Evolutionary conservation across 2,329 filamentous ascomycete species (phyloP), one percentile per base, ranked within the genome.

Genomic region (Venturia asperata): DNA sequence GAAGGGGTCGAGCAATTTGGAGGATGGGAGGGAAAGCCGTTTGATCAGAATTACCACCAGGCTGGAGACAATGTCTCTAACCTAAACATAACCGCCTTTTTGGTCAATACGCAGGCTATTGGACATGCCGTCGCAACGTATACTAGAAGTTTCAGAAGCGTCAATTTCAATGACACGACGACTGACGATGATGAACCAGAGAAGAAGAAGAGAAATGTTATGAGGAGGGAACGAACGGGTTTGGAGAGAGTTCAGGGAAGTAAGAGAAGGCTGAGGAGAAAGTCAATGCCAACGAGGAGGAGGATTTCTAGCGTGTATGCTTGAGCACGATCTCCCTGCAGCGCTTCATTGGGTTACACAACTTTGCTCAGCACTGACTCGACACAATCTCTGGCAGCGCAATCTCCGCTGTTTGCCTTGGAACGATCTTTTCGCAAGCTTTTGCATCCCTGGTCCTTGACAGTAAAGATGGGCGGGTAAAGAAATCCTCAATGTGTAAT

Each of bases 81-180:
- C 64, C 66, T 77, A 41, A 71, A 72, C 63, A 60, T 71, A 55
- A 71, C 71, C 1, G 74, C 74, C 6, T 77, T 73, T 68, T 65
- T 76, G 45, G 71, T 76, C 27, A 77, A 77, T 66, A 74, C 75
- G 3, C 75, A 72, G 65, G 74, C 69, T 43, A 76, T 77, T 67
- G 75, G 74, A 52, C 70, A 70, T 47, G 68, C 72, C 58, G 73
- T 77, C 6, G 73, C 73, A 2, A 70, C 70, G 65, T 76, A 74
- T 64, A 70, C 69, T 2, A 60, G 71, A 1, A 73, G 70, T 66
- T 77, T 63, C 17, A 5, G 9, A 1, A 24, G 62, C 6, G 10
- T 52, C 13, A 11, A 30, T 41, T 63, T 37, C 43, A 52, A 52
- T 19, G n/a, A 11, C 3, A 63, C 62, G 37, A 21, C 17, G 6